These are phyloP conservation scores for Sisymbrium irio DNA, from an alignment of 345 rosid species.

Conservation along the genomic window DNA sequence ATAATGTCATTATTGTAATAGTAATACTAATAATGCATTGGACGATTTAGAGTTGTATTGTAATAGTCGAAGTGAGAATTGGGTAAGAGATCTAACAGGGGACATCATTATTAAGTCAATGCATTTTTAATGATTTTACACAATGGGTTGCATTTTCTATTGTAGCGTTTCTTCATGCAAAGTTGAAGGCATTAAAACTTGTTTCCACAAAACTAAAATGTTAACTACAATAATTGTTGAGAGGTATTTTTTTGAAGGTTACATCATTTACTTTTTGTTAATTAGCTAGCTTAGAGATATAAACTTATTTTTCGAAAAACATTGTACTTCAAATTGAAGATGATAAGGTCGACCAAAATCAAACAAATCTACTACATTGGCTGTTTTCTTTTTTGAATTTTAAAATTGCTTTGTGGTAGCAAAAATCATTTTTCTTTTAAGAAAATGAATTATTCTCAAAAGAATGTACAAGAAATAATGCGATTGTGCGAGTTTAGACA, in stretches of 20 bases:
- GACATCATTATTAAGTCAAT: not conserved
- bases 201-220: not conserved
- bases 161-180: not conserved
- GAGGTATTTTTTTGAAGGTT: too few relatives aligned
- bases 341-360: not conserved
- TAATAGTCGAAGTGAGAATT: slow-evolving; percentile 12
- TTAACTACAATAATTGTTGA: not conserved
- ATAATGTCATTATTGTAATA: not conserved
- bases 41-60: slow-evolving; percentile 3
- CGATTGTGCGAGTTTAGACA: not conserved
- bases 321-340: not conserved
- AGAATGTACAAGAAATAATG: not conserved
- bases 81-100: not conserved
- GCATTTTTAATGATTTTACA: too few relatives aligned
- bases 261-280: too few relatives aligned
- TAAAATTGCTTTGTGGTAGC: not conserved
- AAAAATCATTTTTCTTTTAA: not conserved
- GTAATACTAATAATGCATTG: slow-evolving; percentile 8
- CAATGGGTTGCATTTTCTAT: not conserved
- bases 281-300: not conserved
- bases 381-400: not conserved
- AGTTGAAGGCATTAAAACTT: not conserved
- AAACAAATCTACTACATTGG: not conserved
- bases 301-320: not conserved
- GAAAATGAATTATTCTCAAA: not conserved